Base-by-base conservation (phyloP, 148 eudicot species). In the Silene latifolia region DNA sequence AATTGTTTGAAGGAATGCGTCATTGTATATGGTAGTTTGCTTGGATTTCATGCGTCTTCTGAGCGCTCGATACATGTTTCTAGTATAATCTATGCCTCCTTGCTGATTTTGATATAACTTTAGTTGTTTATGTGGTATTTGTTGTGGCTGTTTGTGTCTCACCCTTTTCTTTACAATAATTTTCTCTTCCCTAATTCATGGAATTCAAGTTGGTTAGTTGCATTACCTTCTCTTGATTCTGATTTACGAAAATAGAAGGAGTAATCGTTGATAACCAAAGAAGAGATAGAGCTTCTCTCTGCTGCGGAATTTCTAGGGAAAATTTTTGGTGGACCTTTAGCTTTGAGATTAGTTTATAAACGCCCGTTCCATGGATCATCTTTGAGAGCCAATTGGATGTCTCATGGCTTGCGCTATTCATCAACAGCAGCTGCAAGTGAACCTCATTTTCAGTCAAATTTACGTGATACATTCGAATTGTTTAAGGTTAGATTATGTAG, bases 361-460 rank as follows among this genome's bases (percentile, higher is more conserved):
- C 64, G 23, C n/a, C 71, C 77, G 67, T 75, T 79, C 48, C 84
- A 60, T 78, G 74, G 76, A 58, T 73, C 81, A 8, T 72, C 78
- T 82, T 69, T 82, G 72, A 85, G 86, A 80, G 78, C 73, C 25
- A 72, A 74, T 60, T 76, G 76, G 82, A 39, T 75, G 57, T 82
- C 79, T 53, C 79, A 81, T n/a, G 58, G 78, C 25, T 56, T 63
- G 59, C 81, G 85, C 24, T 83, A 85, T 83, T 80, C 83, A 63
- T 85, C 90, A 19, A 76, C 86, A 19, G 86, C 88, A 58, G 76
- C 88, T 46, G 83, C 89, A 82, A 75, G 84, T 84, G 88, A 87
- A 77, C 84, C n/a, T n/a, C n/a, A n/a, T n/a, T n/a, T n/a, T n/a
- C n/a, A n/a, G n/a, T n/a, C n/a, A n/a, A n/a, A n/a, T n/a, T n/a